A percentile compares a stretch with the other conserved stretches of the same genome.
Evolutionary conservation across 352 stramenopile species (phyloP).

Genomic region (Globisporangium viniferum): DNA sequence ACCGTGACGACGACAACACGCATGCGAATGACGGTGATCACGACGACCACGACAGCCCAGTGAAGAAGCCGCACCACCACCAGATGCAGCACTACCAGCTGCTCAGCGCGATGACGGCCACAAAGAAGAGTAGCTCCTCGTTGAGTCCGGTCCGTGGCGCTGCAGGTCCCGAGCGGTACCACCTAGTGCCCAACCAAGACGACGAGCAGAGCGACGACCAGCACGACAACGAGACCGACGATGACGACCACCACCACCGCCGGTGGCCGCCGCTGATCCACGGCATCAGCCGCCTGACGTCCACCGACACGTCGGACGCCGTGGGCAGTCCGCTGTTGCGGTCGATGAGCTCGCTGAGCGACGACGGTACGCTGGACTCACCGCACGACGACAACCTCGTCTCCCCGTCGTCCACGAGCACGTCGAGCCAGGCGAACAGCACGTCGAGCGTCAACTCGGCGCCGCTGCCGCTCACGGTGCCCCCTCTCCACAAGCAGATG

Average conservation of each 20-base stretch:
- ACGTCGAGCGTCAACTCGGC: slow-evolving; percentile 32
- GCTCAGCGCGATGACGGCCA: neutral
- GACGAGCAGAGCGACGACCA: slow-evolving; percentile 6
- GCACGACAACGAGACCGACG: neutral
- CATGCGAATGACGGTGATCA: slow-evolving; percentile 9
- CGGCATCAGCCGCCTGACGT: slow-evolving; percentile 12
- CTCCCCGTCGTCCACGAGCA: slow-evolving; percentile 59
- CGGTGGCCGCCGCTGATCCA: slow-evolving; percentile 13
- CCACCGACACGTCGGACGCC: slow-evolving; percentile 23
- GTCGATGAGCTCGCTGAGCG: slow-evolving; percentile 38
- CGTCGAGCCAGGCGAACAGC: slow-evolving; percentile 34
- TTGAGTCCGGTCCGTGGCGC: neutral
- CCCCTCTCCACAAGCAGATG: slow-evolving; percentile 22
- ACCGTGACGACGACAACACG: slow-evolving; percentile 14
- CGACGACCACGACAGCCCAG: neutral
- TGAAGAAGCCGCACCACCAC: neutral
- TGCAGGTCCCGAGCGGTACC: slow-evolving; percentile 1
- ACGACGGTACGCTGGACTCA: slow-evolving; percentile 34
- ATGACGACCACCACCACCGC: slow-evolving; percentile 1
- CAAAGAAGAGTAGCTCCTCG: slow-evolving; percentile 4
- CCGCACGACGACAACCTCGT: slow-evolving; percentile 47
- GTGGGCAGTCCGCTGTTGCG: slow-evolving; percentile 32
- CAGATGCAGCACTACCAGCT: slow-evolving; percentile 9
- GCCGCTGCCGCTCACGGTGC: slow-evolving; percentile 18
- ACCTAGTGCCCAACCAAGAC: slow-evolving; percentile 1